Evolutionary conservation across 108 stramenopile genomes (phyloP), one percentile per base, ranked within the genome.

Genomic region (Mayamaea pseudoterrestris): DNA sequence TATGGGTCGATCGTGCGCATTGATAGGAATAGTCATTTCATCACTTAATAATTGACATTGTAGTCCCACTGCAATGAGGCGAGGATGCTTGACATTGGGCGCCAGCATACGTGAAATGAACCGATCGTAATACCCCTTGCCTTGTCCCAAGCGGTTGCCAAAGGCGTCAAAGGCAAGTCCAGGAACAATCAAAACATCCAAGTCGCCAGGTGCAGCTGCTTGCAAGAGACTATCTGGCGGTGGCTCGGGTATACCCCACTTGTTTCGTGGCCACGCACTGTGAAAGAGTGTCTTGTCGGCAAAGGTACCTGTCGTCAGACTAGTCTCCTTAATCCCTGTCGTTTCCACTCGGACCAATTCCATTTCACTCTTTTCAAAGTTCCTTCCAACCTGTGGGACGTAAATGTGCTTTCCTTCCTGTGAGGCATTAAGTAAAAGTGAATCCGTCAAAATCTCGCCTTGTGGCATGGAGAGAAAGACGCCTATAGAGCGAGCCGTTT

Each of bases 101-200:
- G 53, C 56, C 30, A 40, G 44, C 80, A 86, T 87, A 22, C 65
- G 62, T n/a, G 64, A 61, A 42, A 91, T 74, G 55, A 87, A 91
- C 29, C 90, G 58, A 76, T 93, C 90, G 49, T 93, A 93, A 56
- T 93, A 93, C 40, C 90, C 90, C 54, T 88, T 93, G 1, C 90
- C 90, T 51, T 93, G 90, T 3, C 90, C 90, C 12, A 93, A 36
- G 24, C 90, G 61, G 50, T 73, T 60, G 8, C 76, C 62, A 12
- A 61, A 41, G 8, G 40, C 17, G 58, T 93, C 90, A 53, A 93
- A 93, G 0, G 73, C 83, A 26, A 88, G 42, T 18, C 90, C 90
- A n/a, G 90, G 90, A 34, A 93, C 76, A 29, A 93, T 50, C 3
- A 93, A 34, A 1, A 88, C 41, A 60, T 93, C 86, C 29, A 91